A percentile compares a stretch with the other conserved stretches of the same genome.
phyloP scores from a whole-genome alignment of 305 asterid species.

The Fraxinus xanthoxyloides region DNA sequence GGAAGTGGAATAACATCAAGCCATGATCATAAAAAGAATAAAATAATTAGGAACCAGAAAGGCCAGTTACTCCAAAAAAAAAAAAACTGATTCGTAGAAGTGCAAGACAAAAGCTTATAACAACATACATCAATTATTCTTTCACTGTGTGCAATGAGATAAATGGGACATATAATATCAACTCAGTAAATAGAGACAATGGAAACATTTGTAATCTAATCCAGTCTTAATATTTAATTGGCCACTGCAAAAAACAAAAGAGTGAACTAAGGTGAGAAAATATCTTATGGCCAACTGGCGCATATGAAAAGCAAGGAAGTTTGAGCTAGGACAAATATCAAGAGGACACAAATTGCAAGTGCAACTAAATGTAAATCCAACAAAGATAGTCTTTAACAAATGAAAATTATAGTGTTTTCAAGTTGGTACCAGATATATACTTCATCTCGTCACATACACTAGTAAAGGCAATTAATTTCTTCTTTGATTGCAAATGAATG shows the following conservation, averaged over 20 bases:
- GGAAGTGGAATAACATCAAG: neutral
- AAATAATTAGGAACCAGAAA: neutral
- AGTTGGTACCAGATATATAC: neutral
- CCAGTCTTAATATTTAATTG: neutral
- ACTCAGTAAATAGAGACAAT: neutral
- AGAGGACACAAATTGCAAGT: neutral
- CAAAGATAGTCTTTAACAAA: neutral
- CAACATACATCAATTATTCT: neutral
- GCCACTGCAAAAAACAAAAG: neutral
- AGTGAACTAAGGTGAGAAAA: neutral
- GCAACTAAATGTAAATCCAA: constrained; percentile 15
- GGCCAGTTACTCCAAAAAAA: neutral
- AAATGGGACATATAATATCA: neutral
- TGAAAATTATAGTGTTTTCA: neutral
- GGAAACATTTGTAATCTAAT: neutral
- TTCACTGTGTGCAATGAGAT: neutral
- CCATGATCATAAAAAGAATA: neutral
- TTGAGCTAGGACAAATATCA: constrained; percentile 11
- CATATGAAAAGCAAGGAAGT: constrained; percentile 10
- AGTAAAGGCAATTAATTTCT: constrained; percentile 2
- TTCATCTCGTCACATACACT: constrained; percentile 5
- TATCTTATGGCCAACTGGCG: neutral
- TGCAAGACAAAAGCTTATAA: neutral
- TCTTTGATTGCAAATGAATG: constrained; percentile 10
- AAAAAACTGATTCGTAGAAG: neutral